These are phyloP conservation scores for Blastocrithidia nonstop DNA, from an alignment of 208 protist species.

Conservation along the genomic window DNA sequence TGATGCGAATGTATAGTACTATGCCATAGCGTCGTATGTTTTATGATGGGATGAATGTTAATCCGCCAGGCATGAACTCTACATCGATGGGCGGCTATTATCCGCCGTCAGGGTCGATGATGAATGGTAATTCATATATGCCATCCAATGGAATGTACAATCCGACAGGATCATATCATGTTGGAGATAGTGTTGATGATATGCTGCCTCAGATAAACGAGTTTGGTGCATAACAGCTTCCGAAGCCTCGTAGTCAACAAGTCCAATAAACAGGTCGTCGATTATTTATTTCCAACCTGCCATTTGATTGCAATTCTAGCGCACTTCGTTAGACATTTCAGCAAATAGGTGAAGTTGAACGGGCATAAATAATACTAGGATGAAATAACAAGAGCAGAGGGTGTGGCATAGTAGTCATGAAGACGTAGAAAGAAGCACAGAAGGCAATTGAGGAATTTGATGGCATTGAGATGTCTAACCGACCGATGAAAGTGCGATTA, in stretches of 20 bases:
- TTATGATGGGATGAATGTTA: no score
- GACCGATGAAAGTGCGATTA: constrained; percentile 66
- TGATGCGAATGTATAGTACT: constrained; percentile 39
- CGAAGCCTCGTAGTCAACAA: constrained; percentile 71
- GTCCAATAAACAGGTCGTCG: constrained; percentile 42
- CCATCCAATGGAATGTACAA: no score
- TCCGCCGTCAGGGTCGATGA: no score
- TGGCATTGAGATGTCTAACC: constrained; percentile 67
- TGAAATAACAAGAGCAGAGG: constrained; percentile 57
- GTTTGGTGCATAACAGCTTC: no score
- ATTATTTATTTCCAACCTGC: constrained; percentile 70
- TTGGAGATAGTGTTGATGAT: no score
- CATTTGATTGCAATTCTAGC: constrained; percentile 58
- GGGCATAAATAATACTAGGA: constrained; percentile 55
- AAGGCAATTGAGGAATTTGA: constrained; percentile 73
- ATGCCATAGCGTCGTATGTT: not conserved
- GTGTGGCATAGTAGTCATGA: constrained; percentile 69
- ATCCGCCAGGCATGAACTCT: no score
- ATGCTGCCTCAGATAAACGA: no score
- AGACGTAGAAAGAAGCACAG: constrained; percentile 37
- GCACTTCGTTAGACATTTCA: constrained; percentile 66
- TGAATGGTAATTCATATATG: no score
- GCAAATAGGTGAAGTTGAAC: constrained; percentile 63
- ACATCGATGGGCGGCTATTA: no score
- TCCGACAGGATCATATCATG: no score